Base-by-base conservation (phyloP, 2,329 filamentous ascomycete genomes). In the Fusarium phyllophilum region DNA sequence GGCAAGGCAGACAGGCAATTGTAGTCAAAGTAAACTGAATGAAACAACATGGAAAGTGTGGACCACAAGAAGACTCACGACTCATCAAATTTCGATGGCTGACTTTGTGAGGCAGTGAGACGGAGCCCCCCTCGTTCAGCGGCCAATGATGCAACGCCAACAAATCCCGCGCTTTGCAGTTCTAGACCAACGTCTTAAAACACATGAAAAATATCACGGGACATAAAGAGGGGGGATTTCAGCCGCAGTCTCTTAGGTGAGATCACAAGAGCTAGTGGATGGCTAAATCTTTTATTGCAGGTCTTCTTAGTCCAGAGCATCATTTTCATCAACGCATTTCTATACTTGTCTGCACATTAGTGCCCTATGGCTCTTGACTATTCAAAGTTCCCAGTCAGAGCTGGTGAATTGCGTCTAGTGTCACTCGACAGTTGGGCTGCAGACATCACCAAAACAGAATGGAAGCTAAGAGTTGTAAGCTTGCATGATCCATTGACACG, bases 311-410 rank as follows among this genome's bases (percentile, higher is more conserved):
- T 33, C 17, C 9, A 20, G 8, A 15, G 15, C 6, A 18, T 31
- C 9, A 6, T 18, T 24, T 14, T 5, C 4, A 11, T 5, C 17
- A 9, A n/a, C 7, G 29, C 1, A 17, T 9, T 22, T 29, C 24
- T 31, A 12, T 17, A 2, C 17, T 8, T 22, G 22, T 3, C 3
- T 14, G 3, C 8, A 14, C 1, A 6, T 11, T 13, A 12, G 29
- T 7, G 5, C 3, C 3, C 5, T 5, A 57, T 57, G 39, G n/a
- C 7, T 15, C 17, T 46, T 5, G 8, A 3, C 18, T 57, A 57
- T 22, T 57, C 54, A 1, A 22, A 57, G 2, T 20, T 57, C 14
- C 54, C 54, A 3, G 10, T 46, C 6, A 15, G 34, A 9, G 13
- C 29, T 24, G 54, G 54, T 14, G 29, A 57, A 6, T 13, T 57